Evolutionary conservation across 1,139 yeast genomes (phyloP).

Genomic region (Debaryomyces coudertii): DNA sequence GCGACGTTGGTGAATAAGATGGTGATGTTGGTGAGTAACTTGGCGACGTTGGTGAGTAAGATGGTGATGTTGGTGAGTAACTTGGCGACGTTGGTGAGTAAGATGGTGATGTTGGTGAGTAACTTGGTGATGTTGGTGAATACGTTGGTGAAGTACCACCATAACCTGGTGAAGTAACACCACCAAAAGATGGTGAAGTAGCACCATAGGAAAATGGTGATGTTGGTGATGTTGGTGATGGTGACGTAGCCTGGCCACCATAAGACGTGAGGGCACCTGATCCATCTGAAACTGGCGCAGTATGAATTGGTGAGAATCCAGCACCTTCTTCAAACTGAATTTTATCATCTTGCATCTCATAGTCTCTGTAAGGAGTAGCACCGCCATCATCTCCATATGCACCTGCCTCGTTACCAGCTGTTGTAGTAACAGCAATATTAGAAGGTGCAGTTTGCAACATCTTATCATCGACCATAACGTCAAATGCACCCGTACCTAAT

Average conservation of each 20-base stretch:
- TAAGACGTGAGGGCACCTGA: constrained; percentile 94
- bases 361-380: constrained; percentile 89
- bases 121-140: constrained; percentile 45
- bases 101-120: constrained; percentile 54
- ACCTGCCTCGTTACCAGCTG: constrained; percentile 20
- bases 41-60: constrained; percentile 77
- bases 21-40: constrained; percentile 61
- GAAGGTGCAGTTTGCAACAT: constrained; percentile 72
- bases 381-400: constrained; percentile 69
- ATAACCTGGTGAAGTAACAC: constrained; percentile 61
- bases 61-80: constrained; percentile 75
- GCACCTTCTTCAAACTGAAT: constrained; percentile 80
- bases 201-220: constrained; percentile 66
- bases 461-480: constrained; percentile 91
- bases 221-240: constrained; percentile 55
- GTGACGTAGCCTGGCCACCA: constrained; percentile 65
- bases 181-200: constrained; percentile 63
- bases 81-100: constrained; percentile 74
- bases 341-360: constrained; percentile 77
- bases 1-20: constrained; percentile 67
- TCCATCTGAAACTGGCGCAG: constrained; percentile 80
- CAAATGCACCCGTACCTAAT: constrained; percentile 97
- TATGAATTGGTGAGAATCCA: constrained; percentile 92
- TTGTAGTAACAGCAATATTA: constrained; percentile 50
- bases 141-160: constrained; percentile 57